Evolutionary conservation across 371 early-diverging fungal species (phyloP), one percentile per base, ranked within the genome.

Genomic region (Lichtheimia ramosa): DNA sequence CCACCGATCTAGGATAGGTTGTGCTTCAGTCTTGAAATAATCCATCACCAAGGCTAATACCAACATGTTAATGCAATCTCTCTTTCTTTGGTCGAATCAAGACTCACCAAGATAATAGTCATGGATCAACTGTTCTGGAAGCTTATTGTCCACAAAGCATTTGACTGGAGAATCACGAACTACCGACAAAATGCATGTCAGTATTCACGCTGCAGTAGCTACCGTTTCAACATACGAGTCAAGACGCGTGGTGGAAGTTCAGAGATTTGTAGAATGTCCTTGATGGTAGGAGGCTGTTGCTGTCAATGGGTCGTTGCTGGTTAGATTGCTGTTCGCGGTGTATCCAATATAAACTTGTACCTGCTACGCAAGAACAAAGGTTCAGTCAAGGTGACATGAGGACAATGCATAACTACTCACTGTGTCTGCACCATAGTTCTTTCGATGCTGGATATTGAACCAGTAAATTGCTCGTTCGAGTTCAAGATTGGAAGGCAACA

Each of bases 81-180:
- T 25, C 14, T 51, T 4, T 15, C 10, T 6, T 23, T 14, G 6
- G 23, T 54, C 12, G 7, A 15, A 7, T 28, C n/a, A n/a, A 25
- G 28, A 5, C 34, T 34, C 58, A 63, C 64, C 64, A 23, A 54
- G 39, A 42, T 63, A 63, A 42, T 58, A 63, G 40, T 63, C 64
- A 21, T 58, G 58, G 18, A 58, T 34, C 18, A 63, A 39, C 6
- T 50, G 24, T 15, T 58, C 34, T 4, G 64, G 64, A 13, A 63
- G 54, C 28, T 41, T 53, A 1, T 39, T 20, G 48, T 63, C 64
- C 41, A 55, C 21, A 14, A 63, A 54, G 27, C 53, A 58, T 34
- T 48, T 58, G 34, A 63, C 42, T 16, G 64, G 64, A 2, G 64
- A 63, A 59, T 63, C 64, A 15, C 64, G 58, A n/a, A 63, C 64